These are phyloP conservation scores for Solanum peruvianum DNA, from an alignment of 257 asterid species.

Conservation along the genomic window DNA sequence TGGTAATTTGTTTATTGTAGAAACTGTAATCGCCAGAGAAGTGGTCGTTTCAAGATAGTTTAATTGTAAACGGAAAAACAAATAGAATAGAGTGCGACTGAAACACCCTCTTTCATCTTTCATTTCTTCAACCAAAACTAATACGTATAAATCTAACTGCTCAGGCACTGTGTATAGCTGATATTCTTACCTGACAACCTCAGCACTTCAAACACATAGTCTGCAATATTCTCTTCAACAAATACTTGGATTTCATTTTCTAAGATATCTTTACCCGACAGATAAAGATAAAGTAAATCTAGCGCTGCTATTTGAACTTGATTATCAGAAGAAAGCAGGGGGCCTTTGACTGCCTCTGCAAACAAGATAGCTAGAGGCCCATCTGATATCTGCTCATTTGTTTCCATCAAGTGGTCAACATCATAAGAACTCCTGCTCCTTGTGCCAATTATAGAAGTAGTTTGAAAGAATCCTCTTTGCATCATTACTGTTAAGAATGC, in stretches of 20 bases:
- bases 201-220: slow-evolving; percentile 77
- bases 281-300: slow-evolving; percentile 47
- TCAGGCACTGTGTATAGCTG: neutral
- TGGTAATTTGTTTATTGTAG: neutral
- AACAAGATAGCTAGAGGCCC: slow-evolving; percentile 55
- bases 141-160: neutral
- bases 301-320: slow-evolving; percentile 76
- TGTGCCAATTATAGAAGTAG: slow-evolving; percentile 19
- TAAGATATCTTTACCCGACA: slow-evolving; percentile 40
- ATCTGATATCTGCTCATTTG: slow-evolving; percentile 29
- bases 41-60: neutral
- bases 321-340: slow-evolving; percentile 87
- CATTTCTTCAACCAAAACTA: neutral
- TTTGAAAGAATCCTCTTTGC: slow-evolving; percentile 69
- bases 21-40: neutral
- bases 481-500: slow-evolving; percentile 83
- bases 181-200: slow-evolving; percentile 61
- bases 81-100: neutral
- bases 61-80: neutral
- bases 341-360: slow-evolving; percentile 94
- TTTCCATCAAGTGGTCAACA: slow-evolving; percentile 49
- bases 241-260: slow-evolving; percentile 46
- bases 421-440: slow-evolving; percentile 28
- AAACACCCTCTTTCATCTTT: neutral
- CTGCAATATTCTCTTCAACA: slow-evolving; percentile 76